phyloP scores from a whole-genome alignment of 2,329 filamentous ascomycete genomes.

The Cyanodermella asteris region DNA sequence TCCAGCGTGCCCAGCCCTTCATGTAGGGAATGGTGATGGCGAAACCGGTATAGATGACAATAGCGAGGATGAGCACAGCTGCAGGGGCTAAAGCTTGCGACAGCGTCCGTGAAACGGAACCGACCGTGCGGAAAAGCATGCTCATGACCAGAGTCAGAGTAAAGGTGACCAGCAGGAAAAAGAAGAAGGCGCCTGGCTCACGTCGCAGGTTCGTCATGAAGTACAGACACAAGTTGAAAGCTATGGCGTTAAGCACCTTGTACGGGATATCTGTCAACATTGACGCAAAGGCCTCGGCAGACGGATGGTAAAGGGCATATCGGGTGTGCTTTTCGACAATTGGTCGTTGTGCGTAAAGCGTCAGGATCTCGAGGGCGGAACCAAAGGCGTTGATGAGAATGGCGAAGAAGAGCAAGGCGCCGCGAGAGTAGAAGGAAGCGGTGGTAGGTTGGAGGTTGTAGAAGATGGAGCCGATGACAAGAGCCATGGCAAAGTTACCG shows the following conservation, averaged over 20 bases:
- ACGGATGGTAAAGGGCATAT: slow-evolving; percentile 78
- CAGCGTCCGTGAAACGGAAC: slow-evolving; percentile 35
- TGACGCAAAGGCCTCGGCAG: slow-evolving; percentile 66
- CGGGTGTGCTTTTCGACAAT: slow-evolving; percentile 79
- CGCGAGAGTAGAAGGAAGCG: slow-evolving; percentile 54
- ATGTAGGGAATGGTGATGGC: slow-evolving; percentile 35
- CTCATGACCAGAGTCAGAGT: slow-evolving; percentile 35
- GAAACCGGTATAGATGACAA: slow-evolving; percentile 48
- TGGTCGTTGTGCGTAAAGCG: slow-evolving; percentile 67
- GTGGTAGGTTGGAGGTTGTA: slow-evolving; percentile 49
- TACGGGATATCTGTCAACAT: slow-evolving; percentile 75
- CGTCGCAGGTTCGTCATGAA: slow-evolving; percentile 16
- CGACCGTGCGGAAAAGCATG: slow-evolving; percentile 36
- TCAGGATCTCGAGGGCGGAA: slow-evolving; percentile 63
- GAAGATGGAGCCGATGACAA: slow-evolving; percentile 65
- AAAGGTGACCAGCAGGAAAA: slow-evolving; percentile 40
- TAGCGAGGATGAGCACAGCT: slow-evolving; percentile 29
- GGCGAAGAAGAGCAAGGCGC: slow-evolving; percentile 68
- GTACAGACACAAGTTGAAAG: slow-evolving; percentile 10
- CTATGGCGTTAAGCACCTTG: slow-evolving; percentile 31
- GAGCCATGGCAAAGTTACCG: slow-evolving; percentile 52
- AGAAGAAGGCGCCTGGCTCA: slow-evolving; percentile 29
- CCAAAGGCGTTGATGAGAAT: slow-evolving; percentile 71
- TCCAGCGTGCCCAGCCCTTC: slow-evolving; percentile 40
- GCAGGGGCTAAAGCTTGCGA: slow-evolving; percentile 40